Conservation (phyloP, 2,329 filamentous ascomycete species). For the Ophiostoma australiae region DNA sequence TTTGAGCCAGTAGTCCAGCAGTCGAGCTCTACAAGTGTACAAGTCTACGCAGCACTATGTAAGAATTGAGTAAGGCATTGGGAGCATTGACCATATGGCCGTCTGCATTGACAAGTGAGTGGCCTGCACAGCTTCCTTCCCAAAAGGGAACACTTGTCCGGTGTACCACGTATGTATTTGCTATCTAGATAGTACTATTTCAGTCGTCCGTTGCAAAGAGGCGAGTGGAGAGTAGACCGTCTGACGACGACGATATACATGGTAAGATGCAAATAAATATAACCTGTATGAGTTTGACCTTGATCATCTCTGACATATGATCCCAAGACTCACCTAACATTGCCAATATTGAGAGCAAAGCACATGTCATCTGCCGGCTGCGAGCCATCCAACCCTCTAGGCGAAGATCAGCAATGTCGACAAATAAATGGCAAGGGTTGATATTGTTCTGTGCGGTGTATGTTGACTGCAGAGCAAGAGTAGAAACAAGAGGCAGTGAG, state of each 20-base stretch:
- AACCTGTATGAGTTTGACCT: neutral
- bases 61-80: constrained; percentile 3
- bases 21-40: neutral
- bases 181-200: too few species aligned
- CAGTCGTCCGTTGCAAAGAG: neutral
- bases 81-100: constrained; percentile 2
- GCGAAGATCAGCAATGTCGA: constrained; percentile 8
- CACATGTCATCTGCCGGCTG: constrained; percentile 11
- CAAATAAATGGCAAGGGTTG: neutral
- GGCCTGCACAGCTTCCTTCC: neutral
- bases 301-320: constrained; percentile 1
- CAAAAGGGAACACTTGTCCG: constrained; percentile 5
- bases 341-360: neutral
- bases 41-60: neutral
- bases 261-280: neutral
- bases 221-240: neutral
- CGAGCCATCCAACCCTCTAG: neutral
- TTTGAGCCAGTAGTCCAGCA: neutral
- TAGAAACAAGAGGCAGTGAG: neutral
- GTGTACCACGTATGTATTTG: neutral
- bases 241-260: neutral
- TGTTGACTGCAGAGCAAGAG: neutral
- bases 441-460: too few species aligned
- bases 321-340: neutral
- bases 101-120: neutral